Evolutionary conservation across 192 early-diverging fungal genomes (phyloP).

Genomic region (Neocallimastix lanati): DNA sequence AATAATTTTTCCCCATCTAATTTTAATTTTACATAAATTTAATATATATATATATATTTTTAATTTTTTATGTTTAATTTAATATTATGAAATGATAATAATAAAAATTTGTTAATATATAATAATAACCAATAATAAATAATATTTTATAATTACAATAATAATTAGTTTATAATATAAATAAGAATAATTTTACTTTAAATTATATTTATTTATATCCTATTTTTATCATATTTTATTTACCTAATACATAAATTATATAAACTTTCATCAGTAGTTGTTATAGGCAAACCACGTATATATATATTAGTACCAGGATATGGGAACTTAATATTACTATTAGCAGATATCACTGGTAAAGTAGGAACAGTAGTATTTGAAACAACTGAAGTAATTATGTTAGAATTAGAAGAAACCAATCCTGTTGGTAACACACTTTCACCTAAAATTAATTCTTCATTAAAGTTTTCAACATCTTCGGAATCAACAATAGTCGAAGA

Average conservation of each 20-base stretch:
- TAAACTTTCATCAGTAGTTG: slow-evolving; percentile 49
- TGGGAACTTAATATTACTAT: neutral
- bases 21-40: too few relatives aligned
- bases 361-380: neutral
- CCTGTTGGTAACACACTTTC: neutral
- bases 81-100: too few relatives aligned
- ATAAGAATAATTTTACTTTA: too few relatives aligned
- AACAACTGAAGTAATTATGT: neutral
- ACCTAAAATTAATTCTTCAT: neutral
- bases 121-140: too few relatives aligned
- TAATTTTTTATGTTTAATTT: too few relatives aligned
- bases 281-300: slow-evolving; percentile 47
- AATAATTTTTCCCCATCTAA: slow-evolving; percentile 32
- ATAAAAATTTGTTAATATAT: too few relatives aligned
- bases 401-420: neutral
- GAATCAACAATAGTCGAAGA: neutral
- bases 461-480: neutral
- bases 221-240: too few relatives aligned
- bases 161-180: too few relatives aligned
- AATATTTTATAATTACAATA: too few relatives aligned
- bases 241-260: slow-evolving; percentile 25
- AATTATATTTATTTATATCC: too few relatives aligned
- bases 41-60: too few relatives aligned
- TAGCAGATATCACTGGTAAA: neutral
- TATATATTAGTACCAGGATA: slow-evolving; percentile 46